Percentiles rank a stretch among this genome's conserved stretches.
Conservation (phyloP, 345 rosid species). For the Eucalyptus erythrocorys region DNA sequence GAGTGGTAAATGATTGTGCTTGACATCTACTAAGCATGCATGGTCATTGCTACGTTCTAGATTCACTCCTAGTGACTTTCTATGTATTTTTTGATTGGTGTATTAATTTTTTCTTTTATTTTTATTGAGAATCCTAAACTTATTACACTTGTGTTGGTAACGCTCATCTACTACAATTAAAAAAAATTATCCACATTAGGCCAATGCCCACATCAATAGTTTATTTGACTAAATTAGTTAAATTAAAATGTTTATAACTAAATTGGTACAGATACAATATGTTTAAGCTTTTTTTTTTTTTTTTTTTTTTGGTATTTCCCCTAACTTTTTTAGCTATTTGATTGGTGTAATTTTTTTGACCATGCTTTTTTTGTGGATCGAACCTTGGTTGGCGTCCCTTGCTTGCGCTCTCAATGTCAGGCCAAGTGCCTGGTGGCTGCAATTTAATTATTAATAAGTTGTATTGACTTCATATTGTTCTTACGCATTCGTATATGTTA, state of each 20-base stretch:
- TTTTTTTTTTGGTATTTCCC: too few species aligned
- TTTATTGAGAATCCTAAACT: background rate
- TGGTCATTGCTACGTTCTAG: background rate
- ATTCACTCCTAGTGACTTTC: background rate
- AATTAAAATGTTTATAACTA: too few species aligned
- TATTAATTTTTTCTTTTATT: background rate
- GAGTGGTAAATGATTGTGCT: background rate
- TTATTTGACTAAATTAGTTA: too few species aligned
- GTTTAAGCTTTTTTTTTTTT: too few species aligned
- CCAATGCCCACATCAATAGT: too few species aligned
- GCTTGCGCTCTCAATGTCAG: background rate
- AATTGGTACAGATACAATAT: accelerated
- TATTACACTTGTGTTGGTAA: too few species aligned
- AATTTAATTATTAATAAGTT: background rate
- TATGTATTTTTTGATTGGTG: background rate
- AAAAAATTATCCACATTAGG: too few species aligned
- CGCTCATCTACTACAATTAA: too few species aligned
- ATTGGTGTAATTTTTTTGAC: background rate
- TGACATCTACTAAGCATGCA: background rate
- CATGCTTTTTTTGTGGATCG: background rate
- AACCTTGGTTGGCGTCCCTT: background rate
- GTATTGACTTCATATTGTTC: background rate
- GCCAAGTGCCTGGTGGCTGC: background rate
- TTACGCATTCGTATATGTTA: background rate
- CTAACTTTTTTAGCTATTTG: background rate